Base-by-base conservation (phyloP, 495 filamentous ascomycete genomes). In the Podospora bellae-mahoneyi region DNA sequence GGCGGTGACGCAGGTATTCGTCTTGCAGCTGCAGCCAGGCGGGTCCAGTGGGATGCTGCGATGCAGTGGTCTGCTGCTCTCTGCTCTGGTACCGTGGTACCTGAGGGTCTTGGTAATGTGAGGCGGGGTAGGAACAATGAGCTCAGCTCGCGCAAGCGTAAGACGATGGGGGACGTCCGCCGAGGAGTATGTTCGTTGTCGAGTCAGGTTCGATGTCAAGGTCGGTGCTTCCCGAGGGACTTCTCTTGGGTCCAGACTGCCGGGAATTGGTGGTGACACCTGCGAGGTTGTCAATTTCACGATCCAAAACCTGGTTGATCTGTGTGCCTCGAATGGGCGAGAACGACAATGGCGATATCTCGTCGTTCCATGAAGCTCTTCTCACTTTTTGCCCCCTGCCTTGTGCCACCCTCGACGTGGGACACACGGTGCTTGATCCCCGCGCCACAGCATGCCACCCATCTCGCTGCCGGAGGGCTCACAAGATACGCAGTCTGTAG, bases 11-110 rank as follows among this genome's bases (percentile, higher is more conserved):
- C 71, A 69, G 69, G 62, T 73, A 64, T 67, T 54, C 67, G 15
- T 66, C 56, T 19, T 70, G 72, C 72, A 73, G 68, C 66, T 73
- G 73, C 73, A 72, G 62, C 67, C 69, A 61, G 72, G 73, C 67
- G 69, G 66, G 64, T 66, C 65, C 60, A 20, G 39, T 48, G 39
- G 39, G 39, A 48, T 48, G 39, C 39, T 48, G 9, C 39, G 39
- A 48, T 48, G 39, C 39, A 48, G 39, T 48, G 39, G 39, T 48
- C 39, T 48, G 39, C 39, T 48, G 7, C 39, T 48, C 39, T 48
- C 15, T 32, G 30, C 30, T 48, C 15, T 48, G 39, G 39, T 48
- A 48, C 39, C 1, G 23, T 39, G 34, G 34, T 39, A 13, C 15
- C 2, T 13, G 39, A 23, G 23, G 23, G 1, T 1, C 23, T 10